phyloP scores from a whole-genome alignment of 2,329 filamentous ascomycete species.

The Colletotrichum cordylinicola region DNA sequence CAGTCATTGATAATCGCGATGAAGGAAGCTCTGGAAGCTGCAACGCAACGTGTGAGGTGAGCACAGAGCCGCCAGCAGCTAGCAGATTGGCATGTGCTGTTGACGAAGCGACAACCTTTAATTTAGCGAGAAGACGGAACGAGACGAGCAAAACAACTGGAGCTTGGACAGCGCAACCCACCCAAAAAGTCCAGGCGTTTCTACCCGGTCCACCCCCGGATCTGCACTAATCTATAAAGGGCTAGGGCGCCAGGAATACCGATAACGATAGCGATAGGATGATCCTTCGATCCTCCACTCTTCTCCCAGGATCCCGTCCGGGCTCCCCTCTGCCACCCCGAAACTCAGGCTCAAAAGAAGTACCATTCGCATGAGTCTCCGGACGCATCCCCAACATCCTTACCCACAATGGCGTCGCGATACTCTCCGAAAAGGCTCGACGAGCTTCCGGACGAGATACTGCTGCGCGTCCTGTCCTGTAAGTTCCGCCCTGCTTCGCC shows the following conservation, averaged over 20 bases:
- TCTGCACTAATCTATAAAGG: constrained; percentile 7
- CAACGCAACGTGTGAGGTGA: neutral
- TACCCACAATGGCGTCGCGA: constrained; percentile 26
- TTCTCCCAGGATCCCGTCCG: constrained; percentile 8
- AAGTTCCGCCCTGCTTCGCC: constrained; percentile 3
- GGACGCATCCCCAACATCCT: neutral
- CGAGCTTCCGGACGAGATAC: constrained; percentile 67
- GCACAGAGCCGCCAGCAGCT: neutral
- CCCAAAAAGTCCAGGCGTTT: constrained; percentile 16
- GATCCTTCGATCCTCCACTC: constrained; percentile 16
- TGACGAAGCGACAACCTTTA: neutral
- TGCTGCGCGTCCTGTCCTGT: constrained; percentile 49
- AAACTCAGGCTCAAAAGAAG: neutral
- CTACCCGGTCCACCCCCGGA: constrained; percentile 20
- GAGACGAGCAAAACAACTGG: neutral
- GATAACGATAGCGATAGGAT: constrained; percentile 22
- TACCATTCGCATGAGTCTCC: neutral
- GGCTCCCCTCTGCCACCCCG: constrained; percentile 15
- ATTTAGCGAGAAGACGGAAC: neutral
- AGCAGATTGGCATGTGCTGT: neutral
- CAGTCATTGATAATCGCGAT: neutral
- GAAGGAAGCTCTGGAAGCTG: neutral
- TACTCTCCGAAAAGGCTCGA: constrained; percentile 40
- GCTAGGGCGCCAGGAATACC: neutral
- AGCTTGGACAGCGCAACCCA: constrained; percentile 15